Conservation (phyloP, 495 filamentous ascomycete genomes). For the Penicillium maclennaniae region DNA sequence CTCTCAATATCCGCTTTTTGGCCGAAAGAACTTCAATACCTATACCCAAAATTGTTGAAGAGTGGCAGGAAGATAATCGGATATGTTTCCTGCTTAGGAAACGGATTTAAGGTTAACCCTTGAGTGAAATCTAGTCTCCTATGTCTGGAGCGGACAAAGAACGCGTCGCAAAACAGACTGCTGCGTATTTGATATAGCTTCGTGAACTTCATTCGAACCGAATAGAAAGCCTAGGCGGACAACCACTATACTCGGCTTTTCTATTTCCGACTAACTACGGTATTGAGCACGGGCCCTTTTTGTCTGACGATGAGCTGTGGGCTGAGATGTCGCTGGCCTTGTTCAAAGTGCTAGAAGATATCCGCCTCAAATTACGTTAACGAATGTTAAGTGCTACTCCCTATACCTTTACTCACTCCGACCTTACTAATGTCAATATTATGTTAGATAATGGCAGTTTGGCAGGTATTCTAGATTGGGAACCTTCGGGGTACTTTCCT, state of each 20-base stretch:
- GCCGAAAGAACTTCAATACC: too few species aligned
- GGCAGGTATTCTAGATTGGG: conserved; percentile 33
- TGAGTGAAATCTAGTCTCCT: too few species aligned
- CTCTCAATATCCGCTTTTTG: too few species aligned
- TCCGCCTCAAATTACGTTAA: conserved; percentile 21
- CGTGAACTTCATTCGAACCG: conserved; percentile 22
- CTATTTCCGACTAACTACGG: conserved; percentile 8
- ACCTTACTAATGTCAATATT: conserved; percentile 32
- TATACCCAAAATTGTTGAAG: too few species aligned
- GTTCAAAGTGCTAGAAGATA: conserved; percentile 8
- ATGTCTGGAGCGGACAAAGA: conserved; percentile 20
- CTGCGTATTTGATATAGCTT: conserved; percentile 28
- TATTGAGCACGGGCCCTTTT: conserved; percentile 20
- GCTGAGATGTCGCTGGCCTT: conserved; percentile 29
- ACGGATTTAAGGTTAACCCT: too few species aligned
- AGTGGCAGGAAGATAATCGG: too few species aligned
- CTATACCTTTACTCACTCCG: conserved; percentile 36
- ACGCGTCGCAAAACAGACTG: conserved; percentile 27
- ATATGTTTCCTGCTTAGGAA: too few species aligned
- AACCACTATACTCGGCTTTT: conserved; percentile 15
- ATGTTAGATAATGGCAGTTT: conserved; percentile 21
- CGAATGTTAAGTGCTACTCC: conserved; percentile 24
- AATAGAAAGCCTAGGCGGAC: conserved; percentile 22
- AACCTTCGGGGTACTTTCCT: conserved; percentile 29
- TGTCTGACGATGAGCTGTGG: conserved; percentile 30